A percentile compares a stretch with the other conserved stretches of the same genome.
Evolutionary conservation across 257 asterid genomes (phyloP).

Genomic region (Solanum stenotomum): DNA sequence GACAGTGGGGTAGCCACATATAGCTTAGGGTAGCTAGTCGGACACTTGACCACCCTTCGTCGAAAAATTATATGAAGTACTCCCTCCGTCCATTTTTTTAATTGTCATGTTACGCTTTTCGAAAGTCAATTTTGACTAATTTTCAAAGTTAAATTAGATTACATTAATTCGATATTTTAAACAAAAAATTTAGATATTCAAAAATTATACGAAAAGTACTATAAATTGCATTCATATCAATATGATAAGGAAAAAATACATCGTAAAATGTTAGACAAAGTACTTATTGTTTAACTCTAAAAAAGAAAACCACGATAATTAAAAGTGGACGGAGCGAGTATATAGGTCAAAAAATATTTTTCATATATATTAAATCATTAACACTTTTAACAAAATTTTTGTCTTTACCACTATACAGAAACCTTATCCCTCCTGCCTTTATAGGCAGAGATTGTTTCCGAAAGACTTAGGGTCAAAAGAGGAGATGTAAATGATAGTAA

Average conservation of each 20-base stretch:
- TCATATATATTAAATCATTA: not conserved
- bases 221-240: not conserved
- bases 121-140: not conserved
- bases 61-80: not conserved
- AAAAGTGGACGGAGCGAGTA: not conserved
- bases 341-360: too few species aligned
- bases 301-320: too few species aligned
- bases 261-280: too few species aligned
- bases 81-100: not conserved
- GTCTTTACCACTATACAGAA: accelerated
- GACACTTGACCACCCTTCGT: not conserved
- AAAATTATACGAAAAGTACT: not conserved
- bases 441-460: not conserved
- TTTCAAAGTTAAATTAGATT: too few species aligned
- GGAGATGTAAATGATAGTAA: not conserved
- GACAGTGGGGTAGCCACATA: not conserved
- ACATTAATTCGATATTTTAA: too few species aligned
- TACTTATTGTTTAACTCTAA: not conserved
- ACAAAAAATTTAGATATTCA: too few species aligned
- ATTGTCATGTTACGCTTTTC: not conserved
- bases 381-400: too few species aligned
- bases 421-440: not conserved
- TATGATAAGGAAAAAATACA: not conserved
- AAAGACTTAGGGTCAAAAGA: not conserved
- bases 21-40: not conserved